Evolutionary conservation across 2,329 filamentous ascomycete genomes (phyloP).

Genomic region (Colletotrichum cordylinicola): DNA sequence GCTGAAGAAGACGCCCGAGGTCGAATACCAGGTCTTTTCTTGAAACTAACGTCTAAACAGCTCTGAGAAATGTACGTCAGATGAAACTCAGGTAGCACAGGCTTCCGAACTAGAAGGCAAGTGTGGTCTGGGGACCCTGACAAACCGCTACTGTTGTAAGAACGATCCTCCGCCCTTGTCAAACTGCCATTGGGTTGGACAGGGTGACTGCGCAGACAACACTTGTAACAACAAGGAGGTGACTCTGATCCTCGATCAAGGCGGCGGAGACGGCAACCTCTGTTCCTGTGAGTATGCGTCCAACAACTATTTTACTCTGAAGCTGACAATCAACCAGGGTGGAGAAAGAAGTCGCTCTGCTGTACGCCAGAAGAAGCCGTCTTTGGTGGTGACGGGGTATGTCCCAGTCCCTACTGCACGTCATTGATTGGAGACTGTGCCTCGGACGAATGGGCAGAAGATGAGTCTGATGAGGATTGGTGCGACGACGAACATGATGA

Average conservation of each 20-base stretch:
- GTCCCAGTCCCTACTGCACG: too few species aligned
- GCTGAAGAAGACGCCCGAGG: too few species aligned
- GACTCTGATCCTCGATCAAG: not conserved
- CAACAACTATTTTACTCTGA: not conserved
- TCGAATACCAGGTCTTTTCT: too few species aligned
- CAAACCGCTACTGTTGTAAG: not conserved
- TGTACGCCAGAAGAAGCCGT: not conserved
- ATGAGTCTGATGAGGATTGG: too few species aligned
- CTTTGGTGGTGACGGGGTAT: too few species aligned
- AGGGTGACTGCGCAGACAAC: constrained; percentile 20
- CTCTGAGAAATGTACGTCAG: too few species aligned
- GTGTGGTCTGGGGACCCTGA: not conserved
- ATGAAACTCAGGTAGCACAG: too few species aligned
- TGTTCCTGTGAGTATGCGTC: not conserved
- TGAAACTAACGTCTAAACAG: too few species aligned
- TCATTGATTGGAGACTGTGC: too few species aligned
- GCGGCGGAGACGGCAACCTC: not conserved
- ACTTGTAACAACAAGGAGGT: constrained; percentile 15
- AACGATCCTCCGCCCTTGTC: not conserved
- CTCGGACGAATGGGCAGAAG: too few species aligned
- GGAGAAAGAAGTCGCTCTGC: not conserved
- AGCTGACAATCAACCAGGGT: not conserved
- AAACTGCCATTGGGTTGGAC: constrained; percentile 20
- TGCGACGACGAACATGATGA: too few species aligned
- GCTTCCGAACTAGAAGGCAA: too few species aligned